A percentile compares a stretch with the other conserved stretches of the same genome.
These are phyloP conservation scores for Heliosperma pusillum DNA, from an alignment of 148 eudicot species.

Conservation along the genomic window DNA sequence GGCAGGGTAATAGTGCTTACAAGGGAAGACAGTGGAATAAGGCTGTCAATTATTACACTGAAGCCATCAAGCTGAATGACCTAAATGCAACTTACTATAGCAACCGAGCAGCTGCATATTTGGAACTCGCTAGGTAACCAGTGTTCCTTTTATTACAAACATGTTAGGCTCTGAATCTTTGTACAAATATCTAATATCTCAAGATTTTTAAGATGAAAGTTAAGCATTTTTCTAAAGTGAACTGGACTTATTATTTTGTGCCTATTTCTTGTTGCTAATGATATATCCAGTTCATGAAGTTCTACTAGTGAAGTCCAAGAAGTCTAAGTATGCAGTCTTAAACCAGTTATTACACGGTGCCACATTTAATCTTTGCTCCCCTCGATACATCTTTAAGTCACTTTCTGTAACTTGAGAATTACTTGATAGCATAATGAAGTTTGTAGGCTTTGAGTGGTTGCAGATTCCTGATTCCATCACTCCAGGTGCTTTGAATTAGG, in stretches of 20 bases:
- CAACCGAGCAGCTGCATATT: constrained; percentile 90
- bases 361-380: not conserved
- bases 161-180: not conserved
- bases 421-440: not conserved
- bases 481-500: not conserved
- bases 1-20: constrained; percentile 84
- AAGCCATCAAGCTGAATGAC: constrained; percentile 70
- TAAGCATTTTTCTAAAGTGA: not conserved
- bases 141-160: not conserved
- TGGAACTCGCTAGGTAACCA: constrained; percentile 69
- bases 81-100: constrained; percentile 61
- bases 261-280: not conserved
- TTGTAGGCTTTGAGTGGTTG: not conserved
- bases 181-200: not conserved
- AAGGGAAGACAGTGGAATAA: constrained; percentile 74
- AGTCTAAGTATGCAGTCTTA: not conserved
- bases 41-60: constrained; percentile 71
- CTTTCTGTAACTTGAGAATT: no score
- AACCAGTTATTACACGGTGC: not conserved
- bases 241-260: not conserved
- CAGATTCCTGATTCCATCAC: not conserved
- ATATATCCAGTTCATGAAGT: not conserved
- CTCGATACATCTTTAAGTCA: not conserved
- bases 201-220: not conserved
- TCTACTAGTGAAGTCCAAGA: not conserved